Evolutionary conservation across 495 filamentous ascomycete genomes (phyloP).

Genomic region (Corynascus novoguineensis): DNA sequence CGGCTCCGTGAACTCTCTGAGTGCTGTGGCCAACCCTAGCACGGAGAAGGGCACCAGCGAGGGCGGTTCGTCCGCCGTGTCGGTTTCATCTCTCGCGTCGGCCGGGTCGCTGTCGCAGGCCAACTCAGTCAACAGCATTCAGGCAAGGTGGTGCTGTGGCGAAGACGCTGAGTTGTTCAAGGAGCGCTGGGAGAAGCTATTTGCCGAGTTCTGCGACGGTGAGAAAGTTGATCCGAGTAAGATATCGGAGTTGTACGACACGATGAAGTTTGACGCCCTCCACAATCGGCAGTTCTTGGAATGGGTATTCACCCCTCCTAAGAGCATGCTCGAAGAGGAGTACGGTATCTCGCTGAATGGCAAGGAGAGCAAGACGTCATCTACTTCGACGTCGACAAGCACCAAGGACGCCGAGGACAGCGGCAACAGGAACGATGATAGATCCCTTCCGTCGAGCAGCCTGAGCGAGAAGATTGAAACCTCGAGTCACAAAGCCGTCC

Average conservation of each 20-base stretch:
- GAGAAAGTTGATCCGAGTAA: conserved; percentile 98
- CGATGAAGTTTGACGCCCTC: conserved; percentile 97
- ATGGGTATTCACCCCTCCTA: conserved; percentile 88
- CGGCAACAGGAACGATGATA: not conserved
- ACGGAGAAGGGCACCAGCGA: conserved; percentile 26
- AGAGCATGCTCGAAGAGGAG: conserved; percentile 60
- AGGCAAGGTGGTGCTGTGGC: conserved; percentile 91
- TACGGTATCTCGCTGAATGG: conserved; percentile 37
- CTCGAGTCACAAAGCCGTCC: conserved; percentile 35
- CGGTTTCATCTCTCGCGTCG: conserved; percentile 32
- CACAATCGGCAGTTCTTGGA: conserved; percentile 97
- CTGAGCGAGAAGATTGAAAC: conserved; percentile 35
- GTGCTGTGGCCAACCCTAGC: conserved; percentile 44
- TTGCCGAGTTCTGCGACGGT: conserved; percentile 89
- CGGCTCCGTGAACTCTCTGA: conserved; percentile 54
- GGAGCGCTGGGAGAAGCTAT: conserved; percentile 98
- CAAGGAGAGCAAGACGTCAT: conserved; percentile 33
- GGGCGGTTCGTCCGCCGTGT: conserved; percentile 10
- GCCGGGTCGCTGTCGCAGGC: conserved; percentile 49
- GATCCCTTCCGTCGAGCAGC: not conserved
- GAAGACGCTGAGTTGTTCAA: conserved; percentile 93
- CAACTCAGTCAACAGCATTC: conserved; percentile 60
- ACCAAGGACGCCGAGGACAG: conserved; percentile 32
- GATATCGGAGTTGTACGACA: conserved; percentile 95
- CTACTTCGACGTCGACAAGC: conserved; percentile 17